These are phyloP conservation scores for Heterobasidion occidentale DNA, from an alignment of 1,284 basidiomycete species.

Conservation along the genomic window DNA sequence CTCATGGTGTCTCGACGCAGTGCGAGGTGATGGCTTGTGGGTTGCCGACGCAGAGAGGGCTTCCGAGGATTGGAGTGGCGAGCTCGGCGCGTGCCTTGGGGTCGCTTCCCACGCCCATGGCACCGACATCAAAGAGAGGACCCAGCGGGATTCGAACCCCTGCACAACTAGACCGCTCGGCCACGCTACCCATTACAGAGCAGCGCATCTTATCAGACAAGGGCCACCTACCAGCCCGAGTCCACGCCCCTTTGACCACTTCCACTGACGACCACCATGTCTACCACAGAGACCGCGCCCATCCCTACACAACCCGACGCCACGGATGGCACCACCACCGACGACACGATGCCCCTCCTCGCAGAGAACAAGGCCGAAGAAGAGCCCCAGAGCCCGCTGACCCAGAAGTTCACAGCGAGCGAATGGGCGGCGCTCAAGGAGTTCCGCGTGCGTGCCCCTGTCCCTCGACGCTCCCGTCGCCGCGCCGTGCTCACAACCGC, in stretches of 20 bases:
- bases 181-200: too few relatives aligned
- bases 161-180: too few relatives aligned
- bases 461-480: background rate
- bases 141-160: too few relatives aligned
- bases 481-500: background rate
- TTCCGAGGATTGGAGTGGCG: too few relatives aligned
- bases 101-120: too few relatives aligned
- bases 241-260: background rate
- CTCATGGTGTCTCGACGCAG: slow-evolving; percentile 7
- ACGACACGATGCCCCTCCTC: background rate
- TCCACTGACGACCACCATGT: background rate
- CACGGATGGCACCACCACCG: background rate
- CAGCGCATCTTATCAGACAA: too few relatives aligned
- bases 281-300: background rate
- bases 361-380: slow-evolving; percentile 5
- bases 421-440: slow-evolving; percentile 65
- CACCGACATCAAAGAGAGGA: too few relatives aligned
- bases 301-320: background rate
- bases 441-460: slow-evolving; percentile 41
- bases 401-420: slow-evolving; percentile 54
- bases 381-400: slow-evolving; percentile 63
- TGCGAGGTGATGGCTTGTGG: too few relatives aligned
- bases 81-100: too few relatives aligned
- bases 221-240: too few relatives aligned
- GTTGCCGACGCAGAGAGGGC: too few relatives aligned